A percentile compares a stretch with the other conserved stretches of the same genome.
Evolutionary conservation across 305 asterid genomes (phyloP).

Genomic region (Petunia hybrid): DNA sequence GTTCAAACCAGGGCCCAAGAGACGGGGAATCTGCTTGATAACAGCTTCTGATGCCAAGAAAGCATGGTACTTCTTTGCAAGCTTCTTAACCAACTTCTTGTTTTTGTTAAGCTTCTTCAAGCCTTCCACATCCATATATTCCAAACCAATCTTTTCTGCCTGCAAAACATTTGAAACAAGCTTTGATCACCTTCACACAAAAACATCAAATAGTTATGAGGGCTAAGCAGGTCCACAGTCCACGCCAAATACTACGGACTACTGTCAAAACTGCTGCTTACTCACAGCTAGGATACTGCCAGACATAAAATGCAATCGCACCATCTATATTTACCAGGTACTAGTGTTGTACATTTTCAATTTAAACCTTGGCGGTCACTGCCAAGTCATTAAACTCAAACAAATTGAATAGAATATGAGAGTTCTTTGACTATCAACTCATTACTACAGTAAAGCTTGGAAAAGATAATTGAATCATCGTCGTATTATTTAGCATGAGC

Average conservation of each 20-base stretch:
- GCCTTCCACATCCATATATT: slow-evolving; percentile 34
- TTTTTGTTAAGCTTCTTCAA: slow-evolving; percentile 37
- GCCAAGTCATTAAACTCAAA: not conserved
- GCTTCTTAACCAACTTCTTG: slow-evolving; percentile 37
- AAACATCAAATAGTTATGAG: not conserved
- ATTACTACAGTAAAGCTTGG: not conserved
- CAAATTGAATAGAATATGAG: not conserved
- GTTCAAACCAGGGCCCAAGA: slow-evolving; percentile 40
- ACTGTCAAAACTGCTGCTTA: not conserved
- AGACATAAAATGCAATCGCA: not conserved
- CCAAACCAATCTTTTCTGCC: slow-evolving; percentile 34
- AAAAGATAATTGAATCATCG: not conserved
- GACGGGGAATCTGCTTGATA: slow-evolving; percentile 39
- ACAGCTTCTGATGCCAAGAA: slow-evolving; percentile 39
- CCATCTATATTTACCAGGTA: not conserved
- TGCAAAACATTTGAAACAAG: not conserved
- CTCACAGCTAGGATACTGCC: not conserved
- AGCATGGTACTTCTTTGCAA: slow-evolving; percentile 35
- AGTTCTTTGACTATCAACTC: not conserved
- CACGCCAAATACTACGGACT: not conserved
- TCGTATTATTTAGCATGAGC: not conserved
- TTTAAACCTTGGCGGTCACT: not conserved
- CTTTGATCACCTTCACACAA: not conserved
- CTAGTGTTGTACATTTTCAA: too few species aligned
- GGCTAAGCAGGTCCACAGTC: not conserved